A percentile compares a stretch with the other conserved stretches of the same genome.
Conservation (phyloP, 768 basidiomycete genomes). For the Phlebiopsis flavidoalba region DNA sequence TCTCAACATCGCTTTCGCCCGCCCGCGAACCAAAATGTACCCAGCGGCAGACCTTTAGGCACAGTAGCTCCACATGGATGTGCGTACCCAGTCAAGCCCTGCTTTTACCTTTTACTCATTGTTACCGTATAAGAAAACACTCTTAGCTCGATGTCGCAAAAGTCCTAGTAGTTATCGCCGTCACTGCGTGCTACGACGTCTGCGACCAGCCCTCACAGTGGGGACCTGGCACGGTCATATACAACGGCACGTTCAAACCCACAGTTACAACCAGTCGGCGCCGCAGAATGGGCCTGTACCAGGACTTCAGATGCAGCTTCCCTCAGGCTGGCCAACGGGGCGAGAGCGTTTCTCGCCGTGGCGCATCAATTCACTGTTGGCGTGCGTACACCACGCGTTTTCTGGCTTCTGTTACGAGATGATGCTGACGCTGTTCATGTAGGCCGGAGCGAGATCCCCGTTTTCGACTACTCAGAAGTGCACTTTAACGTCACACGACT, state of each 20-base stretch:
- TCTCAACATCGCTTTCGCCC: constrained; percentile 37
- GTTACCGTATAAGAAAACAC: constrained; percentile 26
- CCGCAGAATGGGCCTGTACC: constrained; percentile 30
- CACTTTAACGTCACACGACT: constrained; percentile 6
- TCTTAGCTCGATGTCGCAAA: constrained; percentile 35
- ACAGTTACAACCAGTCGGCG: constrained; percentile 23
- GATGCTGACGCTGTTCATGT: neutral
- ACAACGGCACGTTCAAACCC: constrained; percentile 40
- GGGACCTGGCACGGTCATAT: constrained; percentile 39
- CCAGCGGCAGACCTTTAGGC: constrained; percentile 30
- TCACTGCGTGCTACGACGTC: constrained; percentile 33
- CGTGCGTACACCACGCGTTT: neutral
- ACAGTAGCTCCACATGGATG: no score
- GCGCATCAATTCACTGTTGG: constrained; percentile 5
- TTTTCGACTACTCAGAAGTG: neutral
- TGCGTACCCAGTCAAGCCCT: constrained; percentile 31
- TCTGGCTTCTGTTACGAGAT: neutral
- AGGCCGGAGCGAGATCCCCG: constrained; percentile 2
- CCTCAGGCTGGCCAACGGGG: constrained; percentile 13
- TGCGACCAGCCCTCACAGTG: constrained; percentile 15
- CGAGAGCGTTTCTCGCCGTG: constrained; percentile 4
- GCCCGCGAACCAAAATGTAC: constrained; percentile 27
- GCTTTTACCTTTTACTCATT: neutral
- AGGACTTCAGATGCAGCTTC: constrained; percentile 41
- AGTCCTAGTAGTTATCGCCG: constrained; percentile 41